phyloP scores from a whole-genome alignment of 164 flowering plant genomes.

The Nymphaea colorata region DNA sequence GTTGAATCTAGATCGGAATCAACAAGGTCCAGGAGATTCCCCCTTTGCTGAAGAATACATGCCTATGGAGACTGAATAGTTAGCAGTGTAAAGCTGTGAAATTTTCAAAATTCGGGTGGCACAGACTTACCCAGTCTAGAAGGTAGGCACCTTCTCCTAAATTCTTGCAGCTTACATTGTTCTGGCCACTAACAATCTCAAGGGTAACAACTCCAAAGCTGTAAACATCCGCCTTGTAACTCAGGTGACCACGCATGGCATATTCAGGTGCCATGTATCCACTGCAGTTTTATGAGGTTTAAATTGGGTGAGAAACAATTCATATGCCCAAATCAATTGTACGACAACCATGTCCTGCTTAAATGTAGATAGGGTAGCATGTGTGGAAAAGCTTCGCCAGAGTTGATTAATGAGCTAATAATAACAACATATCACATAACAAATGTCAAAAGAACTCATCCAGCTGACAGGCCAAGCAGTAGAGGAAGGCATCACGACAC shows the following conservation, averaged over 20 bases:
- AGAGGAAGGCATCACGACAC: no score
- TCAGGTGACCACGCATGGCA: slow-evolving; percentile 45
- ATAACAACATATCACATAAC: no score
- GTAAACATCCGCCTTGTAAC: slow-evolving; percentile 51
- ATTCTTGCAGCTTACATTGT: slow-evolving; percentile 3
- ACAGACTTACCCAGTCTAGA: neutral
- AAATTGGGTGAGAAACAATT: no score
- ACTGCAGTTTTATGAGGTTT: slow-evolving; percentile 14
- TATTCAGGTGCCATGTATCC: slow-evolving; percentile 73
- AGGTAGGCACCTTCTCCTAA: neutral
- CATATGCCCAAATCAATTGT: no score
- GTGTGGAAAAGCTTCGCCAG: no score
- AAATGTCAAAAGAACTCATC: no score
- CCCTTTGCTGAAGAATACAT: slow-evolving; percentile 11
- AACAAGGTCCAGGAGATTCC: slow-evolving; percentile 18
- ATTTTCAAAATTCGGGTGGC: neutral
- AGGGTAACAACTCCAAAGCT: slow-evolving; percentile 49
- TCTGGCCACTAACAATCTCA: slow-evolving; percentile 44
- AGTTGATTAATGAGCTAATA: no score
- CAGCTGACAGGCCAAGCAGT: no score
- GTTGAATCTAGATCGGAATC: slow-evolving; percentile 16
- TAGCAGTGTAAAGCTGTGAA: neutral
- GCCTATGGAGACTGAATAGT: slow-evolving; percentile 6
- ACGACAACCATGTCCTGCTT: no score
- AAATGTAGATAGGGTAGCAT: no score